Evolutionary conservation across 495 filamentous ascomycete genomes (phyloP), one percentile per base, ranked within the genome.

Genomic region (Jackrogersella minutella): DNA sequence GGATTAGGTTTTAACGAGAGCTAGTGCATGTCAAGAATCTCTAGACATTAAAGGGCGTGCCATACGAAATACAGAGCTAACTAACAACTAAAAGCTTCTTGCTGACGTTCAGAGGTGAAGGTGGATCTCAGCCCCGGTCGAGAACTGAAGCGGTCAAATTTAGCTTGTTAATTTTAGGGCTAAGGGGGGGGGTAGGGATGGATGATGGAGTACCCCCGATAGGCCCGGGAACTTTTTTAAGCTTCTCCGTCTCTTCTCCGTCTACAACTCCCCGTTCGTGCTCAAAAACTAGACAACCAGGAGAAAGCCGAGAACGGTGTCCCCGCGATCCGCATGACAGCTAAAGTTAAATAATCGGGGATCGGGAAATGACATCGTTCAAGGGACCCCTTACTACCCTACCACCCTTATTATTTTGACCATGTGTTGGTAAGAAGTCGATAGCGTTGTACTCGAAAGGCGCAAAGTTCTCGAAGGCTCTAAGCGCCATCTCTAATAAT

Each of bases 11-110:
- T 44, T 58, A 53, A 9, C 44, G 60, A 36, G 31, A 41, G 10
- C 8, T 63, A 59, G 54, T 19, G 51, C 61, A 62, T 69, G 66
- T 68, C 59, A 61, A 55, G 59, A 44, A 64, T 40, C 3, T 22
- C 22, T 51, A 8, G 17, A 7, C 43, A 13, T 46, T 17, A 49
- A 66, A 66, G 62, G 62, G 62, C 62, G 62, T 31, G 54, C 43
- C 14, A 34, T 44, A 56, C 13, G 9, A 30, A 30, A 30, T 30
- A 7, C 3, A 30, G 3, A 8, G 37, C 36, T n/a, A n/a, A n/a
- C n/a, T n/a, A n/a, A n/a, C n/a, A n/a, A n/a, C n/a, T n/a, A n/a
- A n/a, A n/a, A n/a, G n/a, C n/a, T n/a, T n/a, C n/a, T n/a, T n/a
- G n/a, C n/a, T 41, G 16, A 41, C 30, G 39, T 47, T 47, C 6